Evolutionary conservation across 768 basidiomycete species (phyloP).

Genomic region (Candolleomyces efflorescens): DNA sequence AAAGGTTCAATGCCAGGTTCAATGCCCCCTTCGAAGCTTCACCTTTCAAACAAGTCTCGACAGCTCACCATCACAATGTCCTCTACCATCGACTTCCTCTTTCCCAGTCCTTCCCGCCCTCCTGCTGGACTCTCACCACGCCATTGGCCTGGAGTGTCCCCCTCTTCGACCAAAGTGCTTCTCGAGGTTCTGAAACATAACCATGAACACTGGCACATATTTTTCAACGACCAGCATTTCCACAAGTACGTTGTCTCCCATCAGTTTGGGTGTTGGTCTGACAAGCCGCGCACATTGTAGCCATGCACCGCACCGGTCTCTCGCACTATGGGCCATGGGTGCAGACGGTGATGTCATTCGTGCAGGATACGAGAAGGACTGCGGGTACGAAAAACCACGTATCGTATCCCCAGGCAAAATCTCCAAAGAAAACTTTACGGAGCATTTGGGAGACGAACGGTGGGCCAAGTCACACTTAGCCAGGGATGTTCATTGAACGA

Average conservation of each 20-base stretch:
- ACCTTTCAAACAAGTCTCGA: neutral
- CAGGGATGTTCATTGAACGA: too few relatives aligned
- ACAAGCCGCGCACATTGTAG: conserved; percentile 20
- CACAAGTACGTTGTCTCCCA: conserved; percentile 30
- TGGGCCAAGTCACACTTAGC: too few relatives aligned
- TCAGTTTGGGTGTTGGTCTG: conserved; percentile 16
- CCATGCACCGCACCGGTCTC: conserved; percentile 53
- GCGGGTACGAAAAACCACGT: conserved; percentile 29
- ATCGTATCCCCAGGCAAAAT: conserved; percentile 44
- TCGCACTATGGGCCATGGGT: conserved; percentile 61
- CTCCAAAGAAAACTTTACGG: conserved; percentile 42
- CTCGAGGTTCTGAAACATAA: conserved; percentile 43
- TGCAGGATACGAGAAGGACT: conserved; percentile 34
- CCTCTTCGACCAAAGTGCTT: conserved; percentile 35
- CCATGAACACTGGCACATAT: conserved; percentile 50
- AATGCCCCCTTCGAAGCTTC: neutral
- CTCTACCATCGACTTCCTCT: conserved; percentile 16
- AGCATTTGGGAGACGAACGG: conserved; percentile 56
- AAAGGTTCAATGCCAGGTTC: too few relatives aligned
- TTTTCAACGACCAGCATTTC: conserved; percentile 40
- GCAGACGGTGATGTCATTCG: conserved; percentile 36
- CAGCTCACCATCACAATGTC: neutral
- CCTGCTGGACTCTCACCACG: conserved; percentile 24
- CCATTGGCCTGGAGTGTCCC: conserved; percentile 28
- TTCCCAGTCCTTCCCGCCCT: conserved; percentile 28